Evolutionary conservation across 225 moss, liverwort and hornwort species (phyloP), one percentile per base, ranked within the genome.

Genomic region (Marchantia paleacea): DNA sequence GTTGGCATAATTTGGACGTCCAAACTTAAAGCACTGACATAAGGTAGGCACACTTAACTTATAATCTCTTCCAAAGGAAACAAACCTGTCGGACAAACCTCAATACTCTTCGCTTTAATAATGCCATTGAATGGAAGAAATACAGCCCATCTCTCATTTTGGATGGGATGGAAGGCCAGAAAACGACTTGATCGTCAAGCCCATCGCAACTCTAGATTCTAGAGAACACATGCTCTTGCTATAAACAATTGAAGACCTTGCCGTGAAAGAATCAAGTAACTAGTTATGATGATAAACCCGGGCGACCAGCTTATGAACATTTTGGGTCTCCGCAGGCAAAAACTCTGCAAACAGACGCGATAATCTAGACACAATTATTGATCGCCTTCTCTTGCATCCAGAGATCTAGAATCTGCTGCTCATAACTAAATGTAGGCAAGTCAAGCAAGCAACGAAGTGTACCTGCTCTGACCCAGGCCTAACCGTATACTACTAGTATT

Each of bases 211-310:
- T 55, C 55, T 75, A 55, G 52, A 73, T 18, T 39, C 61, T 58
- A 69, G 54, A 49, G 31, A 75, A 79, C 81, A 74, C 49, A 75
- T 62, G 75, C 81, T 81, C 84, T 84, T 84, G 68, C 84, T 84
- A 81, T 81, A 25, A 52, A 84, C 78, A 74, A 57, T 68, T 55
- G 68, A 85, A 79, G 70, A 75, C 60, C 81, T 75, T 54, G 75
- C 81, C 81, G 57, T 70, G 71, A 79, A 82, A 85, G 85, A 81
- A 85, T 82, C 75, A 69, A 82, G 68, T 78, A 75, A 79, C 75
- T 57, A 79, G 78, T 81, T 85, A 79, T 81, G 81, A 81, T 85
- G 75, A 84, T 77, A 52, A 79, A 85, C 79, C 75, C 67, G 85
- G 25, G 52, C 60, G 81, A 82, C 81, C 81, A 52, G 72, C 52